These are phyloP conservation scores for Coniella lustricola DNA, from an alignment of 2,329 filamentous ascomycete species.

Conservation along the genomic window DNA sequence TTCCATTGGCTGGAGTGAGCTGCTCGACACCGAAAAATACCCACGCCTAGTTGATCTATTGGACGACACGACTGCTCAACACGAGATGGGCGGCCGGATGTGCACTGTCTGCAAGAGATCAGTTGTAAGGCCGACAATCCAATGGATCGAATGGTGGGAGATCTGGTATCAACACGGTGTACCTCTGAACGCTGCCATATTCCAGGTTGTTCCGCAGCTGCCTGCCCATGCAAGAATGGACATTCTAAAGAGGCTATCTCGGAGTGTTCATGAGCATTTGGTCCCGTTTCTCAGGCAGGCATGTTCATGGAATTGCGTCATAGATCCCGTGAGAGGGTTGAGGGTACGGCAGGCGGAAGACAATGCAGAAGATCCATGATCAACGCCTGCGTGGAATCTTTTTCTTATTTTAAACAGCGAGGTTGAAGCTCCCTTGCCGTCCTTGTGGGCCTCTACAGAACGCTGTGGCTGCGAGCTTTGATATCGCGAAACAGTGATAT, in stretches of 20 bases:
- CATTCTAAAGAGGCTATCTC: constrained; percentile 20
- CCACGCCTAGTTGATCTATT: constrained; percentile 34
- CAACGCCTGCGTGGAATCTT: too few species aligned
- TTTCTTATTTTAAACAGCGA: too few species aligned
- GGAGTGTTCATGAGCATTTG: constrained; percentile 27
- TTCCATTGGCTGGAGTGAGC: constrained; percentile 34
- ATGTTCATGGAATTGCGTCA: constrained; percentile 45
- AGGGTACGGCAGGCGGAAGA: neutral
- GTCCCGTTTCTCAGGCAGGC: constrained; percentile 42
- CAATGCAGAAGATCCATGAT: too few species aligned
- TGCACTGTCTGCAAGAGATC: constrained; percentile 46
- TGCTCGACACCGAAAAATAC: constrained; percentile 35
- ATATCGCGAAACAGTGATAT: too few species aligned
- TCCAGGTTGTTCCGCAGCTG: neutral
- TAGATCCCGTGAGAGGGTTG: constrained; percentile 20
- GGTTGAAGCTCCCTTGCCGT: too few species aligned
- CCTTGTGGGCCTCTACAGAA: too few species aligned
- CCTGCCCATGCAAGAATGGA: constrained; percentile 10
- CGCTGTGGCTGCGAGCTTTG: too few species aligned
- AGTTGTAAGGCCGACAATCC: constrained; percentile 43
- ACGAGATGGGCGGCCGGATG: constrained; percentile 39
- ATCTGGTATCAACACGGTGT: constrained; percentile 18
- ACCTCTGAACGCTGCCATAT: neutral
- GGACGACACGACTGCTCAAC: constrained; percentile 32
- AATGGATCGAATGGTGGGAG: constrained; percentile 60